These are phyloP conservation scores for Nematodospora valgi DNA, from an alignment of 805 yeast genomes.

Conservation along the genomic window DNA sequence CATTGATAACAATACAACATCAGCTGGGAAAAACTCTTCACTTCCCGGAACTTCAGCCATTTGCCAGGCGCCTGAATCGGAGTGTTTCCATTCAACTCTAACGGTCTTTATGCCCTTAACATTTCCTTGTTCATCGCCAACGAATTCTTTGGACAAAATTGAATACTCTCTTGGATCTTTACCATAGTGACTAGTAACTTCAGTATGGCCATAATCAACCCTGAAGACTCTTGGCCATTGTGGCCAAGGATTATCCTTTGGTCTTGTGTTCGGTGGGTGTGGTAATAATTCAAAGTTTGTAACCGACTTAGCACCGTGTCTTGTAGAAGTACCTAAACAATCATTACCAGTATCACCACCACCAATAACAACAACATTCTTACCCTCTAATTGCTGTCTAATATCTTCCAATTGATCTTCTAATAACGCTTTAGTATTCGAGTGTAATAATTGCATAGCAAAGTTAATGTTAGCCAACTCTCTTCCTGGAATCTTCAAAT, in stretches of 20 bases:
- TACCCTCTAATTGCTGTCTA: conserved; percentile 68
- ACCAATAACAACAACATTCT: conserved; percentile 93
- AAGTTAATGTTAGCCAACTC: conserved; percentile 83
- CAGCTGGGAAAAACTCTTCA: conserved; percentile 94
- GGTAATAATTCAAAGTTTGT: conserved; percentile 93
- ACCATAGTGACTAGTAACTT: conserved; percentile 91
- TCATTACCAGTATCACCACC: conserved; percentile 99
- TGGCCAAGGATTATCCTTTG: conserved; percentile 98
- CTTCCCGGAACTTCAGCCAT: conserved; percentile 96
- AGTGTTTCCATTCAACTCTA: conserved; percentile 96
- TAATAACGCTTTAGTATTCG: conserved; percentile 87
- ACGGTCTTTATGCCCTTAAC: conserved; percentile 95
- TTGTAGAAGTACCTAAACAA: conserved; percentile 94
- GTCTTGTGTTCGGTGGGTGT: conserved; percentile 80
- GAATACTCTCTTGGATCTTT: conserved; percentile 97
- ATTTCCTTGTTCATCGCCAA: conserved; percentile 92
- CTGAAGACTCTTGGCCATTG: conserved; percentile 99
- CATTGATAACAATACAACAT: conserved; percentile 90
- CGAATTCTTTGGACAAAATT: conserved; percentile 90
- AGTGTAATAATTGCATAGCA: conserved; percentile 86
- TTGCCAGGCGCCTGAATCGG: conserved; percentile 97
- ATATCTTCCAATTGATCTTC: conserved; percentile 78
- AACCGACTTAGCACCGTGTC: conserved; percentile 96
- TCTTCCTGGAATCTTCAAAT: conserved; percentile 91
- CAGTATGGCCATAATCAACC: conserved; percentile 96